A percentile compares a stretch with the other conserved stretches of the same genome.
These are phyloP conservation scores for Neoscytalidium dimidiatum DNA, from an alignment of 2,329 filamentous ascomycete species.

Conservation along the genomic window DNA sequence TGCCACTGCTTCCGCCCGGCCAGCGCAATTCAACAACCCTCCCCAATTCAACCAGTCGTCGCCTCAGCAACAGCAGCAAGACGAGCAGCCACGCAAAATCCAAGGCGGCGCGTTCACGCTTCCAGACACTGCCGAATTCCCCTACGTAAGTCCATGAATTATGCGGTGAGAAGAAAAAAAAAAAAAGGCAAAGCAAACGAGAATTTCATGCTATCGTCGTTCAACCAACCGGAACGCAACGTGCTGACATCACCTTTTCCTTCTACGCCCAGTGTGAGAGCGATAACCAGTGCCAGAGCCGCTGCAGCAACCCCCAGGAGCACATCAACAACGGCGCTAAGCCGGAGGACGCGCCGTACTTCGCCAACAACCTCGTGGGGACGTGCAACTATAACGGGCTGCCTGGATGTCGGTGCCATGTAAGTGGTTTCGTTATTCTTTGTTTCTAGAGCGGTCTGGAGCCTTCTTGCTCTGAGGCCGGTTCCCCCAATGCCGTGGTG, in stretches of 20 bases:
- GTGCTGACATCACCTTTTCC: neutral
- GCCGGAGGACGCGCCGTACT: neutral
- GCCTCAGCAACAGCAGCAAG: neutral
- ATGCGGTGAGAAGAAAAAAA: too few species aligned
- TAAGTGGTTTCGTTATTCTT: neutral
- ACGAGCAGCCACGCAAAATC: neutral
- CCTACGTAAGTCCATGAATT: neutral
- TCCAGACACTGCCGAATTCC: neutral
- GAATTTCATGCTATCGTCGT: too few species aligned
- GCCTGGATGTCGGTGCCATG: neutral
- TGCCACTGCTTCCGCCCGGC: neutral
- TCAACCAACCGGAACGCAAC: too few species aligned
- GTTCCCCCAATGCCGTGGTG: too few species aligned
- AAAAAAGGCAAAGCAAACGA: too few species aligned
- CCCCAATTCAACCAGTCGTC: neutral
- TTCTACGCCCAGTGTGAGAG: neutral
- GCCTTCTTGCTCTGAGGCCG: too few species aligned
- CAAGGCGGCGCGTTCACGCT: neutral
- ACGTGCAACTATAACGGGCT: neutral
- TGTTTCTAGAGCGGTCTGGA: too few species aligned
- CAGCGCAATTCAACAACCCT: neutral
- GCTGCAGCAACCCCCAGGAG: neutral
- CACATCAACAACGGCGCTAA: neutral
- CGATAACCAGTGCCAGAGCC: neutral
- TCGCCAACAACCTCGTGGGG: neutral